Evolutionary conservation across 1,284 basidiomycete species (phyloP), one percentile per base, ranked within the genome.

Genomic region (Malassezia furfur): DNA sequence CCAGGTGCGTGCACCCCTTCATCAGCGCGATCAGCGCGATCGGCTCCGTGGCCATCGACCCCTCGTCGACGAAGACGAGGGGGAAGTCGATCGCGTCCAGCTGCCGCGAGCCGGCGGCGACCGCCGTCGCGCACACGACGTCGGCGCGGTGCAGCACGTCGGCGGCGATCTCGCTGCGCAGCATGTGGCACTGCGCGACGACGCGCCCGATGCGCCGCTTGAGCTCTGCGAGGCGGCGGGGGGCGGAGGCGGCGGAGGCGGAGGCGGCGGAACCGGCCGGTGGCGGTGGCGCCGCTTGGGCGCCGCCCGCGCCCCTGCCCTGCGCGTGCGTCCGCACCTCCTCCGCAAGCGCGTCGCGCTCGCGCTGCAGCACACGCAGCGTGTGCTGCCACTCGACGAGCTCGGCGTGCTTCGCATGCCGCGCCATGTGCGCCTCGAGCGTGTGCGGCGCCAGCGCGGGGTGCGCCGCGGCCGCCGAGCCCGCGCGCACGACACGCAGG

Each of bases 11-110:
- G 21, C 85, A 86, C 6, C 72, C 72, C 47, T 70, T 72, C 63
- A 72, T 68, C 17, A 74, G 84, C 85, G 66, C 52, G 50, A 58
- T 60, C 46, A 70, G 55, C 51, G 61, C 69, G 45, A 67, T 51
- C 1, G 90, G 88, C 76, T 96, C 91, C 1, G 89, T 93, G 11
- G 88, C 90, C 88, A 93, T 94, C 9, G 86, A 88, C 1, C 89
- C 91, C 76, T 96, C 91, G 73, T 96, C 91, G 28, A 96, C 77
- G 69, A 94, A 91, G 7, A 96, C 89, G 32, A 94, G 81, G 1
- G 91, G 91, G 68, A 94, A 91, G 70, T 96, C 91, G 40, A 85
- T 80, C 15, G 83, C 80, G 17, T 54, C 54, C 11, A 66, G 61
- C 43, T 65, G 54, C 3, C 49, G 46, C 25, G 63, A 70, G 22